These are phyloP conservation scores for Microthlaspi erraticum DNA, from an alignment of 345 rosid genomes.

Conservation along the genomic window DNA sequence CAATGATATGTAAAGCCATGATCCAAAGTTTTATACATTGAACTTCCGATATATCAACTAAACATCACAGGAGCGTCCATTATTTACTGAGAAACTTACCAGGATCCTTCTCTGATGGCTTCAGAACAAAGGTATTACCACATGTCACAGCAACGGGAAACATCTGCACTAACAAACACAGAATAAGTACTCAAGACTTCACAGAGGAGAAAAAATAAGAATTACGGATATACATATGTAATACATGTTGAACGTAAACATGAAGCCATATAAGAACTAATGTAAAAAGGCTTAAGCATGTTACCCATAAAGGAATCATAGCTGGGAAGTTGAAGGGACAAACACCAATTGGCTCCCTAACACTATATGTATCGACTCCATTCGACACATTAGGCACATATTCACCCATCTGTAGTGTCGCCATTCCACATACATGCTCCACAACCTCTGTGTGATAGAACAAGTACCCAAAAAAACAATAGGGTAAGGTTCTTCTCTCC, in stretches of 20 bases:
- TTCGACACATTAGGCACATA: slow-evolving; percentile 84
- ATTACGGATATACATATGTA: not conserved
- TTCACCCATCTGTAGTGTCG: slow-evolving; percentile 92
- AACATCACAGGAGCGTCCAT: not conserved
- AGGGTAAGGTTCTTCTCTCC: not conserved
- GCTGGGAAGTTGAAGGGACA: slow-evolving; percentile 99
- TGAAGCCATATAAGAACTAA: too few species aligned
- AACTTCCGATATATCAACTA: slow-evolving; percentile 1
- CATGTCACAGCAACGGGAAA: too few species aligned
- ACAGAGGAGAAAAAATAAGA: too few species aligned
- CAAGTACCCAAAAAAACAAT: not conserved
- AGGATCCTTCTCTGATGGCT: slow-evolving; percentile 99
- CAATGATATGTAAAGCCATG: too few species aligned
- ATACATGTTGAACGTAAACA: not conserved
- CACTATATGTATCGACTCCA: too few species aligned
- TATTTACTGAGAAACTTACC: slow-evolving; percentile 49
- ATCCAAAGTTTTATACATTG: not conserved
- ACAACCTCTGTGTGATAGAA: slow-evolving; percentile 75
- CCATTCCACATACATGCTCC: slow-evolving; percentile 99
- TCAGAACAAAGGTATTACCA: slow-evolving; percentile 73
- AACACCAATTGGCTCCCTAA: slow-evolving; percentile 99
- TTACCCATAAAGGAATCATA: slow-evolving; percentile 98
- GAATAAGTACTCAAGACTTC: too few species aligned
- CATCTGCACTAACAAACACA: too few species aligned
- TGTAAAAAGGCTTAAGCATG: not conserved